Conservation (phyloP, 805 yeast genomes). For the Saccharomycopsis sp. region DNA sequence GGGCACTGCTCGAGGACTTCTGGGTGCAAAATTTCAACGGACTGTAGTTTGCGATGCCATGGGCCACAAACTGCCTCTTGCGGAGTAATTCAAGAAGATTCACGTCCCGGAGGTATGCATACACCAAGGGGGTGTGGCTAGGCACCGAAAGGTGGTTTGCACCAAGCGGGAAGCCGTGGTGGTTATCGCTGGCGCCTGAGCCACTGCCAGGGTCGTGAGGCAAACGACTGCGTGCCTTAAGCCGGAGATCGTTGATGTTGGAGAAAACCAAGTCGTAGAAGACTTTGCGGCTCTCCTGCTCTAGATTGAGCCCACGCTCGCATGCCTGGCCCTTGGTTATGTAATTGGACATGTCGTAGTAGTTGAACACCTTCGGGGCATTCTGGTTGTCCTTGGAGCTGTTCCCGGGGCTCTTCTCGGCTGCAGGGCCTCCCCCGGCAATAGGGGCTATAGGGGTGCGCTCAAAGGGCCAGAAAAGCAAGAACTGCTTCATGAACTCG, state of each 20-base stretch:
- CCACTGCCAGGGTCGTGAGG: not conserved
- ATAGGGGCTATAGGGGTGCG: constrained; percentile 3
- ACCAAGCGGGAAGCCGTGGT: not conserved
- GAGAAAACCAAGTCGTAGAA: not conserved
- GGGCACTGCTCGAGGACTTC: not conserved
- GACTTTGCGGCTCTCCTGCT: not conserved
- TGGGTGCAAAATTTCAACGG: not conserved
- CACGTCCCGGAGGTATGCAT: not conserved
- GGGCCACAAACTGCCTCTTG: not conserved
- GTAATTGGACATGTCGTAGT: not conserved
- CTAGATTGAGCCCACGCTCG: not conserved
- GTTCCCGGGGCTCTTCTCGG: not conserved
- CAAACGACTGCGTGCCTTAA: not conserved
- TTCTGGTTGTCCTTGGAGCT: not conserved
- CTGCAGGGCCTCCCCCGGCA: not conserved
- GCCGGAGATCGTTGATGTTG: not conserved
- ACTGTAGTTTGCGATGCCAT: not conserved
- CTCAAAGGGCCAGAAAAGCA: constrained; percentile 13
- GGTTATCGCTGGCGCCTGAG: not conserved
- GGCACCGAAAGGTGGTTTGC: not conserved
- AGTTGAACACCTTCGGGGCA: not conserved
- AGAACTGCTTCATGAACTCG: constrained; percentile 16
- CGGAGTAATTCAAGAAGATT: not conserved
- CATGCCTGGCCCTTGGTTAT: not conserved
- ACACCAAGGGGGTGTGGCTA: not conserved